Conservation (phyloP, 106 monocot genomes). For the Agapanthus africanus region DNA sequence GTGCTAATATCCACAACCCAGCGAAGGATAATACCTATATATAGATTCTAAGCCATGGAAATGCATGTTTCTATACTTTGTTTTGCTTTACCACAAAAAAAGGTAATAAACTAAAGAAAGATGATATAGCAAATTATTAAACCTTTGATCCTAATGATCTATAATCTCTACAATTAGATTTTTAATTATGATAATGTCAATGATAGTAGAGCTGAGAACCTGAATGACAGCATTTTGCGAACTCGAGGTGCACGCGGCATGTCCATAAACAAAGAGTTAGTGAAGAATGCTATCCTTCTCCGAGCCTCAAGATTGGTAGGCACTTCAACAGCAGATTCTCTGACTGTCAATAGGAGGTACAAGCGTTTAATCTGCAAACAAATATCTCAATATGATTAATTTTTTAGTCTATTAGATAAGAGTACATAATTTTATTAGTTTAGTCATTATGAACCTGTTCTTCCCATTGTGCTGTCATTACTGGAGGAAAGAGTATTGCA, state of each 20-base stretch:
- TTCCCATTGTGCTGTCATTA: conserved; percentile 92
- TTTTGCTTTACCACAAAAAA: background rate
- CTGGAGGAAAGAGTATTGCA: conserved; percentile 75
- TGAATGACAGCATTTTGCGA: conserved; percentile 97
- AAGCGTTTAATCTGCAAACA: conserved; percentile 79
- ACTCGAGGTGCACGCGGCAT: conserved; percentile 96
- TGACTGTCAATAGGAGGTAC: conserved; percentile 83
- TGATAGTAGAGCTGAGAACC: conserved; percentile 30
- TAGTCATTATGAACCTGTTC: conserved; percentile 59
- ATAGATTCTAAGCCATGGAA: background rate
- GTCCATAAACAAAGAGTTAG: conserved; percentile 98
- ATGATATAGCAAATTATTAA: background rate
- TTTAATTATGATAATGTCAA: background rate
- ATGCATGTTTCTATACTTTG: background rate
- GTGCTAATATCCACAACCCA: conserved; percentile 5
- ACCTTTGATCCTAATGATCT: background rate
- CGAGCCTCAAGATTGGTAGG: conserved; percentile 96
- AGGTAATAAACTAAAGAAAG: background rate
- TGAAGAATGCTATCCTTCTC: conserved; percentile 87
- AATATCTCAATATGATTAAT: background rate
- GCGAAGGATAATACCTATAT: background rate
- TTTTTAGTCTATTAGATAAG: background rate
- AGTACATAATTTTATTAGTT: background rate
- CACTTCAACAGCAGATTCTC: conserved; percentile 95
- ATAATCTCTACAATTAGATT: background rate